A percentile compares a stretch with the other conserved stretches of the same genome.
Conservation (phyloP, 2,329 filamentous ascomycete genomes). For the Hymenoscyphus albidus region DNA sequence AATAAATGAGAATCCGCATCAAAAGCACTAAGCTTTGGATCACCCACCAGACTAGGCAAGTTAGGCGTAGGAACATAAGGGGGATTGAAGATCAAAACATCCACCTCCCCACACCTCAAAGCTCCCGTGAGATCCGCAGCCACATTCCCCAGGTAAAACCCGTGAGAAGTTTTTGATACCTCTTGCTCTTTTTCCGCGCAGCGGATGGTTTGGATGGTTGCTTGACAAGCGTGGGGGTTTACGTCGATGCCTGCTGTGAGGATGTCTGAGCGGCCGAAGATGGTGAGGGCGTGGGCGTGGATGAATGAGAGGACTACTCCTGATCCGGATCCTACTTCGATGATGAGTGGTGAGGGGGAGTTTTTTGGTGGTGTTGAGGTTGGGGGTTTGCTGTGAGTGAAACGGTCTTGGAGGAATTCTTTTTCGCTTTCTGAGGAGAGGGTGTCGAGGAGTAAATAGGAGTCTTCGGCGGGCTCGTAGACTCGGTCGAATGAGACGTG, state of each 20-base stretch:
- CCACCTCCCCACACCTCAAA: conserved; percentile 58
- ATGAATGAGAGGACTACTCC: conserved; percentile 91
- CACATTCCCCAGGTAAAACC: conserved; percentile 60
- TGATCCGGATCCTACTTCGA: conserved; percentile 88
- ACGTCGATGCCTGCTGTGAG: conserved; percentile 78
- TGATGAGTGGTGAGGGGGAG: conserved; percentile 56
- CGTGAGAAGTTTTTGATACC: conserved; percentile 37
- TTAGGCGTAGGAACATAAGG: conserved; percentile 88
- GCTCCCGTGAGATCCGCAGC: conserved; percentile 67
- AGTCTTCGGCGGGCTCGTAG: conserved; percentile 96
- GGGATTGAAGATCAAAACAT: conserved; percentile 93
- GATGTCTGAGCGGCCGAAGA: conserved; percentile 70
- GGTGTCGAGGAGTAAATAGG: conserved; percentile 88
- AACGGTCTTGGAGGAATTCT: conserved; percentile 25
- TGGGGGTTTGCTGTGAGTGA: conserved; percentile 7
- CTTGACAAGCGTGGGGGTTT: conserved; percentile 76
- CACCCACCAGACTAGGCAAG: conserved; percentile 54
- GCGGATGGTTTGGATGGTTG: conserved; percentile 65
- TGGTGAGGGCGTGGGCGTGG: conserved; percentile 64
- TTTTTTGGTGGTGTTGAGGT: conserved; percentile 7
- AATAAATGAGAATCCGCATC: conserved; percentile 81
- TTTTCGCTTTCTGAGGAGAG: conserved; percentile 57
- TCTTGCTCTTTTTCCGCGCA: conserved; percentile 42
- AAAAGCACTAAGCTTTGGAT: conserved; percentile 45
- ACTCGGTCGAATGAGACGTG: conserved; percentile 86